A percentile compares a stretch with the other conserved stretches of the same genome.
These are phyloP conservation scores for Apiospora aurea DNA, from an alignment of 2,329 filamentous ascomycete genomes.

Conservation along the genomic window DNA sequence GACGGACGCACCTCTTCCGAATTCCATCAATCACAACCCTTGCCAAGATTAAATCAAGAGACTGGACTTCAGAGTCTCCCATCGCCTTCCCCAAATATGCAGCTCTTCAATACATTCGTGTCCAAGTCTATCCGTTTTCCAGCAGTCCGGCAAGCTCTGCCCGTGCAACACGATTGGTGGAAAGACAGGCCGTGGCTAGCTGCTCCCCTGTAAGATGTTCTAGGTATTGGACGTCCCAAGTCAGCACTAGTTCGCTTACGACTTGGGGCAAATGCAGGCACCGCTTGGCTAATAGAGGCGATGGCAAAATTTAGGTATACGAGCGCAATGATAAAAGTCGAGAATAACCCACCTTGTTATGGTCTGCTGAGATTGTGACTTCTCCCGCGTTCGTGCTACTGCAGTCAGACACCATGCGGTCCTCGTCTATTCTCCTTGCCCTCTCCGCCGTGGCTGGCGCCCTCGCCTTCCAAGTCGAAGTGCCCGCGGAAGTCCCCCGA, in stretches of 20 bases:
- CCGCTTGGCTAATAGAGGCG: background rate
- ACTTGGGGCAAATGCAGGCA: constrained; percentile 9
- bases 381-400: background rate
- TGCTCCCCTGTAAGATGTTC: background rate
- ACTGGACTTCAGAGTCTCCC: background rate
- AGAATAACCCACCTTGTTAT: background rate
- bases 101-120: background rate
- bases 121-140: background rate
- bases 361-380: background rate
- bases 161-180: background rate
- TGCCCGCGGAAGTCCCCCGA: constrained; percentile 44
- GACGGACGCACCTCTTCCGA: background rate
- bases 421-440: constrained; percentile 32
- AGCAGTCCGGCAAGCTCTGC: background rate
- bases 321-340: background rate
- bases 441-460: constrained; percentile 37
- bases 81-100: background rate
- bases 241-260: constrained; percentile 8
- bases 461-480: constrained; percentile 34
- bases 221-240: background rate
- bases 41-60: background rate
- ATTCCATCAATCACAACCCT: constrained; percentile 14
- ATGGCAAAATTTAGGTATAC: background rate
- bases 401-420: constrained; percentile 34
- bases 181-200: background rate